phyloP scores from a whole-genome alignment of 2,329 filamentous ascomycete species.

The Cryphonectria carpinicola region DNA sequence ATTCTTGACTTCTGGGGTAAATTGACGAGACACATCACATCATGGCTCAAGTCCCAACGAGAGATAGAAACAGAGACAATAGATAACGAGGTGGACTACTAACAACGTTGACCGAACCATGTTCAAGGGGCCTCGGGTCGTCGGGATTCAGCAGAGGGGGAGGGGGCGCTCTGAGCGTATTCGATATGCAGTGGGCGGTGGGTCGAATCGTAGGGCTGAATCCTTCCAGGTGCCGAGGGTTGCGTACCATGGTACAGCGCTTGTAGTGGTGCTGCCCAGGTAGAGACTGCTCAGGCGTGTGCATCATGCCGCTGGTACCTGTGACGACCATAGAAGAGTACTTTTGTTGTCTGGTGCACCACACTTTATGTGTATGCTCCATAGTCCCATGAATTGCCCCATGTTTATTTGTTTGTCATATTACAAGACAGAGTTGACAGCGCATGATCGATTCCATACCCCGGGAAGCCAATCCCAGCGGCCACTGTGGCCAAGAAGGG shows the following conservation, averaged over 20 bases:
- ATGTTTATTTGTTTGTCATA: neutral
- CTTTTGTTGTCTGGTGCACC: constrained; percentile 11
- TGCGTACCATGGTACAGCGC: neutral
- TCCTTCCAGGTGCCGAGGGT: constrained; percentile 2
- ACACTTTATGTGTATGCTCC: neutral
- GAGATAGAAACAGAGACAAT: neutral
- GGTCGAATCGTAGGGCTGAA: constrained; percentile 15
- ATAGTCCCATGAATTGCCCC: neutral
- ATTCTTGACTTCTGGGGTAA: neutral
- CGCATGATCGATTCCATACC: neutral
- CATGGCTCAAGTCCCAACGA: neutral
- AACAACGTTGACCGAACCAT: neutral
- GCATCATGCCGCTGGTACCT: neutral
- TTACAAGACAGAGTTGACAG: neutral
- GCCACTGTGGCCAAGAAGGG: neutral
- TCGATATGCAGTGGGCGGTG: neutral
- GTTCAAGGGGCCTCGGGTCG: neutral
- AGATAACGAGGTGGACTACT: neutral
- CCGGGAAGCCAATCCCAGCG: constrained; percentile 3
- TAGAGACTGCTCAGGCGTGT: neutral
- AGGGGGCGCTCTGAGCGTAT: neutral
- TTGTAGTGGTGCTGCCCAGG: constrained; percentile 1
- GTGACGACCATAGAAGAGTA: constrained; percentile 6
- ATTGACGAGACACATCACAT: neutral
- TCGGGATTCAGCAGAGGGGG: constrained; percentile 7